phyloP scores from a whole-genome alignment of 163 green algal genomes.

The Chloromonas sp. region DNA sequence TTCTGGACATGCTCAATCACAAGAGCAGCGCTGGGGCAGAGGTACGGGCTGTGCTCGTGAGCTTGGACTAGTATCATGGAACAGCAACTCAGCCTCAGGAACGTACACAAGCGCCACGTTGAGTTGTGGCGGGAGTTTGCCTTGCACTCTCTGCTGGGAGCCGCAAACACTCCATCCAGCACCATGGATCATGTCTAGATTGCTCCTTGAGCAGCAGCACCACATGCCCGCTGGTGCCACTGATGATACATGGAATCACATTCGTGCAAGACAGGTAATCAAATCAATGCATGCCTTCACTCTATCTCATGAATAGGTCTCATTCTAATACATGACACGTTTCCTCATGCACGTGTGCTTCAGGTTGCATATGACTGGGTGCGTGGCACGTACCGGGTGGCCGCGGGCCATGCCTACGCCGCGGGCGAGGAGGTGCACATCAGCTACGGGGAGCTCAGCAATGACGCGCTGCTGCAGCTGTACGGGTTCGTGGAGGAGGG shows the following conservation, averaged over 20 bases:
- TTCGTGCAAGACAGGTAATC: not conserved
- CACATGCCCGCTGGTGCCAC: not conserved
- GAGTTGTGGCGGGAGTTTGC: no score
- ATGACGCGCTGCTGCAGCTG: constrained; percentile 32
- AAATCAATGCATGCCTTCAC: not conserved
- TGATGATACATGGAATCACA: not conserved
- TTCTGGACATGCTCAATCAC: not conserved
- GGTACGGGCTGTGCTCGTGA: not conserved
- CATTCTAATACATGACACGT: not conserved
- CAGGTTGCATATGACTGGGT: constrained; percentile 21
- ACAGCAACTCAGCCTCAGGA: not conserved
- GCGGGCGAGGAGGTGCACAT: constrained; percentile 17
- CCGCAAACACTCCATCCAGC: not conserved
- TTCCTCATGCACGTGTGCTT: not conserved
- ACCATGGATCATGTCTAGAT: not conserved
- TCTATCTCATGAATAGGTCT: not conserved
- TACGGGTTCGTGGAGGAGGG: constrained; percentile 35
- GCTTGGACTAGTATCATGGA: not conserved
- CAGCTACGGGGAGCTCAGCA: constrained; percentile 24
- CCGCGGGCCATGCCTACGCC: not conserved
- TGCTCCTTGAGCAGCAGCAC: not conserved
- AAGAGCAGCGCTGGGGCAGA: not conserved
- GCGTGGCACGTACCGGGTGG: constrained; percentile 11
- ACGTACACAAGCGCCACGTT: no score
- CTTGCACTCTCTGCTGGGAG: not conserved